Percentiles rank a stretch among this genome's conserved stretches.
Evolutionary conservation across 495 filamentous ascomycete genomes (phyloP).

Genomic region (Penicillium turbatum): DNA sequence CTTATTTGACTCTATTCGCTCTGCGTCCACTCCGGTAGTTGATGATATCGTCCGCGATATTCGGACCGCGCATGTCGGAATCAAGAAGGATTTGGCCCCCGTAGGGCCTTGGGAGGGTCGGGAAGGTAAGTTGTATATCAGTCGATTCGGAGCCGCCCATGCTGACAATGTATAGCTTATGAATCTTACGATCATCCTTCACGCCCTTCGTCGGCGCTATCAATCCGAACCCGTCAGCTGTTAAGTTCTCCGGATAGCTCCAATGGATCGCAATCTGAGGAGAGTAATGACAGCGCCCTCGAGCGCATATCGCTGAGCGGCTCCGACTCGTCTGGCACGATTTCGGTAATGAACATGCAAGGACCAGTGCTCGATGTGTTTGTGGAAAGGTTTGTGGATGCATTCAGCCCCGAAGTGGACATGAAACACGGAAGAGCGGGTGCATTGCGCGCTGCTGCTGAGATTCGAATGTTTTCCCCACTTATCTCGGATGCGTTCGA

Average conservation of each 20-base stretch:
- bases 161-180: constrained; percentile 15
- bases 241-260: constrained; percentile 2
- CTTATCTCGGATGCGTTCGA: constrained; percentile 41
- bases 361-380: constrained; percentile 36
- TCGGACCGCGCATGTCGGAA: constrained; percentile 22
- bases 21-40: constrained; percentile 33
- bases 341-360: constrained; percentile 25
- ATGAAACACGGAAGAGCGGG: constrained; percentile 38
- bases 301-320: constrained; percentile 14
- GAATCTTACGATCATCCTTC: constrained; percentile 11
- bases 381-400: constrained; percentile 44
- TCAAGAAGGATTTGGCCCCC: constrained; percentile 17
- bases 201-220: constrained; percentile 10
- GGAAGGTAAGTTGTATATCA: constrained; percentile 22
- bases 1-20: constrained; percentile 41
- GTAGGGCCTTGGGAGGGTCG: constrained; percentile 31
- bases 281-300: constrained; percentile 15
- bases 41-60: constrained; percentile 35
- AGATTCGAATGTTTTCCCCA: constrained; percentile 44
- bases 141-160: background rate
- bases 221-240: constrained; percentile 6
- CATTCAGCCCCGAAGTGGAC: constrained; percentile 43
- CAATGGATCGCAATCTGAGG: constrained; percentile 9
- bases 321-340: constrained; percentile 25
- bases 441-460: constrained; percentile 38